Evolutionary conservation across 2,329 filamentous ascomycete genomes (phyloP).

Genomic region (Aspergillus ustus): DNA sequence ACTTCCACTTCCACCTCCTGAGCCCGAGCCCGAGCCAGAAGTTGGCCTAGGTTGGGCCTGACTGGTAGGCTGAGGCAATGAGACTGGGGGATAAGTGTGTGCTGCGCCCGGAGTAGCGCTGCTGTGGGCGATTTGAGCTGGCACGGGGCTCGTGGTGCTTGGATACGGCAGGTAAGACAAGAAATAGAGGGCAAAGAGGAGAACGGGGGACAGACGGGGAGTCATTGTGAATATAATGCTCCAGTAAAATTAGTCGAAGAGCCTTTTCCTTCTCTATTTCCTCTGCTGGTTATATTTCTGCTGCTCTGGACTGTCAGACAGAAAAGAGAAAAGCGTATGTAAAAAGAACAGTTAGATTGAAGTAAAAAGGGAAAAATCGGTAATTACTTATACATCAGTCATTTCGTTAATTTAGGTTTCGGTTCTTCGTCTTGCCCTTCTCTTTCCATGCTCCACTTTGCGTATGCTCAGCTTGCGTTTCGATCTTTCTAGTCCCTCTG

Average conservation of each 20-base stretch:
- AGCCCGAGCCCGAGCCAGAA: neutral
- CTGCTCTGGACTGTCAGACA: neutral
- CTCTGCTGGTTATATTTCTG: too few species aligned
- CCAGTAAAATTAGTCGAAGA: neutral
- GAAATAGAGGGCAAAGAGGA: neutral
- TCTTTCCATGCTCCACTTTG: neutral
- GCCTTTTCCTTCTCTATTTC: neutral
- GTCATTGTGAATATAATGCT: neutral
- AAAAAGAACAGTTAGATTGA: neutral
- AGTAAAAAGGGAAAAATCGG: neutral
- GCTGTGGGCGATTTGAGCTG: neutral
- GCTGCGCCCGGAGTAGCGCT: neutral
- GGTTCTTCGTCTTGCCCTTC: neutral
- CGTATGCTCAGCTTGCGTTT: neutral
- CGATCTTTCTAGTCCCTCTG: neutral
- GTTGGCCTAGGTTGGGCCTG: neutral
- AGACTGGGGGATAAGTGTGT: neutral
- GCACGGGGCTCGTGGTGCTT: neutral
- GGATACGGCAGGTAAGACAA: neutral
- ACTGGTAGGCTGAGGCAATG: neutral
- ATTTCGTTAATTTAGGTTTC: neutral
- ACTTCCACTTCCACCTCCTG: too few species aligned
- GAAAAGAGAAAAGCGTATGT: neutral
- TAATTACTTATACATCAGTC: neutral
- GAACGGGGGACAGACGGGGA: neutral